phyloP scores from a whole-genome alignment of 768 basidiomycete genomes.

The Podaxis rugospora region DNA sequence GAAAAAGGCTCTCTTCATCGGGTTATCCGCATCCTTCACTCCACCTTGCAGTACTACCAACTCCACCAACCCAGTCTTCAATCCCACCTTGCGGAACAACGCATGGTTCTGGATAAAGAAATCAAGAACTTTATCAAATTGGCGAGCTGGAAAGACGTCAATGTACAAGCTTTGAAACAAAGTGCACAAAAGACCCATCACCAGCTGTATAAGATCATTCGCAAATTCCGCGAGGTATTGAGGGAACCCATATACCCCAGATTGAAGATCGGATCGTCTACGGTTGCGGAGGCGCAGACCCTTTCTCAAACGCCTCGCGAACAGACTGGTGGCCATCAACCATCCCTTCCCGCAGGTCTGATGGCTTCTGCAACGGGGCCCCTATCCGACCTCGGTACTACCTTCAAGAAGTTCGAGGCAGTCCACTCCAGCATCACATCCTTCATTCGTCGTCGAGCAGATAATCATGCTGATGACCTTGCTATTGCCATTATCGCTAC shows the following conservation, averaged over 20 bases:
- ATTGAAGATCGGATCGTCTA: slow-evolving; percentile 32
- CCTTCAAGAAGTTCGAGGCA: slow-evolving; percentile 44
- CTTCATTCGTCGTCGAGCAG: slow-evolving; percentile 35
- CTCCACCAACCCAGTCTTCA: slow-evolving; percentile 50
- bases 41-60: slow-evolving; percentile 58
- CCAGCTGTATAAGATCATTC: slow-evolving; percentile 84
- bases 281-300: slow-evolving; percentile 29
- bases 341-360: not conserved
- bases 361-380: slow-evolving; percentile 21
- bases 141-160: slow-evolving; percentile 98
- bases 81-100: slow-evolving; percentile 49
- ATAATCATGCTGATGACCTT: slow-evolving; percentile 46
- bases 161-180: slow-evolving; percentile 87
- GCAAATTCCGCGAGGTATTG: slow-evolving; percentile 90
- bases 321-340: not conserved
- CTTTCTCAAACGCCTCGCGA: not conserved
- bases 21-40: slow-evolving; percentile 54
- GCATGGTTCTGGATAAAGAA: slow-evolving; percentile 68
- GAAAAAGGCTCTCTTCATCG: slow-evolving; percentile 36
- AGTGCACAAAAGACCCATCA: slow-evolving; percentile 90
- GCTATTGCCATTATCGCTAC: slow-evolving; percentile 62
- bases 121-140: slow-evolving; percentile 85
- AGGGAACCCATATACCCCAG: slow-evolving; percentile 57
- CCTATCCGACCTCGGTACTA: slow-evolving; percentile 44
- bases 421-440: slow-evolving; percentile 36